A percentile compares a stretch with the other conserved stretches of the same genome.
These are phyloP conservation scores for Tubosaeta sp. DNA, from an alignment of 768 basidiomycete genomes.

Conservation along the genomic window DNA sequence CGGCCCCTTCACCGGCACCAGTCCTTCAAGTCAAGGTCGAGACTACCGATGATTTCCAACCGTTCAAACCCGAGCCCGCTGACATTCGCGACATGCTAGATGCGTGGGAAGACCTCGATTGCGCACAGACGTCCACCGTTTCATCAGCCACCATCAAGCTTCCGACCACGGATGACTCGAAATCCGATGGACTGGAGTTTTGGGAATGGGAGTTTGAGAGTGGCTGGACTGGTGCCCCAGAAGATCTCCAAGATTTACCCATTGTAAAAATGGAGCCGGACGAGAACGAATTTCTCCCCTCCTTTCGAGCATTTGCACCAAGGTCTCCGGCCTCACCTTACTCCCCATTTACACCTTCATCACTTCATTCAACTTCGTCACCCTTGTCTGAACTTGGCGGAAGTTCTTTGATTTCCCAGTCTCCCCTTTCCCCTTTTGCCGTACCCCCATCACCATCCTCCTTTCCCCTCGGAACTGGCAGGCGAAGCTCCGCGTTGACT, in stretches of 20 bases:
- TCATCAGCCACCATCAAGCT: conserved; percentile 29
- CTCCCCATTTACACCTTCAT: conserved; percentile 19
- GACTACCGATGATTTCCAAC: conserved; percentile 25
- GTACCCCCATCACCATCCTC: conserved; percentile 8
- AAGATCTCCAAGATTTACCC: conserved; percentile 19
- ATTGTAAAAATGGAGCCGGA: conserved; percentile 42
- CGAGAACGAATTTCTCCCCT: conserved; percentile 28
- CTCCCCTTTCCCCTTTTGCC: conserved; percentile 14
- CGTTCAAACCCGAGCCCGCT: conserved; percentile 54
- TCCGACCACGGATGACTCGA: conserved; percentile 34
- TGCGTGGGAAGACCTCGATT: conserved; percentile 65
- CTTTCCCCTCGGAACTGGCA: conserved; percentile 4
- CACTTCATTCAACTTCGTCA: conserved; percentile 16
- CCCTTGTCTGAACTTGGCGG: conserved; percentile 16
- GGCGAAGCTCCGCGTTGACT: conserved; percentile 23
- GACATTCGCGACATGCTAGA: conserved; percentile 65
- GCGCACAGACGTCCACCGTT: conserved; percentile 23
- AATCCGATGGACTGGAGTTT: conserved; percentile 40
- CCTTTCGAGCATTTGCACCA: conserved; percentile 2
- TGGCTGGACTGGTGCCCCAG: conserved; percentile 19
- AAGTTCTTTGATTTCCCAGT: conserved; percentile 12
- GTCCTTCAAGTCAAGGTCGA: conserved; percentile 18
- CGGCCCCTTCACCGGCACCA: conserved; percentile 20
- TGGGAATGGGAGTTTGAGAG: conserved; percentile 35
- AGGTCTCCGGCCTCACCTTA: conserved; percentile 13